Percentiles rank a stretch among this genome's conserved stretches.
These are phyloP conservation scores for Phyllosticta citrichinensis DNA, from an alignment of 2,329 filamentous ascomycete species.

Conservation along the genomic window DNA sequence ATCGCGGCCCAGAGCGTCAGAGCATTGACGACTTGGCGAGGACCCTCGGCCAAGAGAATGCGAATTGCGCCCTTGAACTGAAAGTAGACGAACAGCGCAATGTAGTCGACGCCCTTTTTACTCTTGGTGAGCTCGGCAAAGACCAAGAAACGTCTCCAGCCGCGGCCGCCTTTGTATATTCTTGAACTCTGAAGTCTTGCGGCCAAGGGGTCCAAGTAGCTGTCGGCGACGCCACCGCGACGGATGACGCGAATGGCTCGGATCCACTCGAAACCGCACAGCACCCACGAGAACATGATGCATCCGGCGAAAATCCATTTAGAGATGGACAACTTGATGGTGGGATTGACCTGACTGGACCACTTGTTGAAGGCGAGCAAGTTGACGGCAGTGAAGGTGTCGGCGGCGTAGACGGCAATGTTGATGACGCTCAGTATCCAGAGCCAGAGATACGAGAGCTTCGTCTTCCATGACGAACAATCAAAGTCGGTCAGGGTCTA, in stretches of 20 bases:
- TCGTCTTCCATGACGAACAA: constrained; percentile 64
- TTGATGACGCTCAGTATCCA: constrained; percentile 72
- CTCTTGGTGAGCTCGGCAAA: constrained; percentile 86
- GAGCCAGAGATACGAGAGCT: constrained; percentile 75
- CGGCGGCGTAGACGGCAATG: constrained; percentile 74
- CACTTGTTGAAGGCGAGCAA: constrained; percentile 81
- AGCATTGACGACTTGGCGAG: constrained; percentile 82
- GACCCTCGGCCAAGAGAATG: constrained; percentile 81
- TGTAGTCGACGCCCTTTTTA: constrained; percentile 81
- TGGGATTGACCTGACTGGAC: constrained; percentile 73
- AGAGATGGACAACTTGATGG: constrained; percentile 64
- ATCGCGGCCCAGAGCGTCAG: constrained; percentile 82
- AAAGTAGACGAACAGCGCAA: constrained; percentile 87
- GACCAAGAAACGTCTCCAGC: constrained; percentile 85
- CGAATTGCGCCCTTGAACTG: constrained; percentile 72
- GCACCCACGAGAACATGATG: constrained; percentile 81
- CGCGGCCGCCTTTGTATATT: constrained; percentile 56
- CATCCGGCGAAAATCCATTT: constrained; percentile 94
- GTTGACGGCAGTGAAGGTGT: constrained; percentile 89
- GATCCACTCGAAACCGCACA: constrained; percentile 70
- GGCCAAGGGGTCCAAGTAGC: constrained; percentile 80
- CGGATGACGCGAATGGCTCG: constrained; percentile 72
- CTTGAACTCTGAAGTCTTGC: constrained; percentile 75
- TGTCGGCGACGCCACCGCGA: constrained; percentile 78
- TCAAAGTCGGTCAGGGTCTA: constrained; percentile 64